Percentiles rank a stretch among this genome's conserved stretches.
Evolutionary conservation across 148 eudicot genomes (phyloP).

Genomic region (Camellia lanceoleosa): DNA sequence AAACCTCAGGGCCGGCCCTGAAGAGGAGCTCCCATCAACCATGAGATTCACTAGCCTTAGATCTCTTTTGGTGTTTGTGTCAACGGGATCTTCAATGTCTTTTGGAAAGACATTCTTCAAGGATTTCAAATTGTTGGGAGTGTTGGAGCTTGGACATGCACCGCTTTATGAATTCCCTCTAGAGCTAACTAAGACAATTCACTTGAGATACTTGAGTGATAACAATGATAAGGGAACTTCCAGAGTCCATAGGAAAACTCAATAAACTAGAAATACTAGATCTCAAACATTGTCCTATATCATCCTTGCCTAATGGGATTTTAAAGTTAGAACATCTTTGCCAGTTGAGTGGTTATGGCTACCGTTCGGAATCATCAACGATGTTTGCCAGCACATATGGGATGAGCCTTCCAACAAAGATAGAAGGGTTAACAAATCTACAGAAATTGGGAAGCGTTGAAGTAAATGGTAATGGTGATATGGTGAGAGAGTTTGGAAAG

Average conservation of each 20-base stretch:
- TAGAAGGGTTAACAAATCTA: not conserved
- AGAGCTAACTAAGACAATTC: not conserved
- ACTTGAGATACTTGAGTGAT: slow-evolving; percentile 4
- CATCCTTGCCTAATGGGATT: slow-evolving; percentile 7
- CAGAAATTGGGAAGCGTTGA: not conserved
- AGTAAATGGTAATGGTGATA: not conserved
- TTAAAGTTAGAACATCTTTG: slow-evolving; percentile 8
- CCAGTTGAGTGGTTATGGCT: not conserved
- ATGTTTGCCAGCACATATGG: not conserved
- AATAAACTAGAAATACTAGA: too few species aligned
- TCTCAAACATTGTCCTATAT: not conserved
- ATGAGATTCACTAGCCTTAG: not conserved
- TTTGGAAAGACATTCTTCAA: not conserved
- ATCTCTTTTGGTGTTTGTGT: not conserved
- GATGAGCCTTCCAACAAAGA: not conserved
- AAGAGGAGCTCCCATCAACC: not conserved
- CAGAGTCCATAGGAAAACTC: too few species aligned
- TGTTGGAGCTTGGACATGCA: slow-evolving; percentile 2
- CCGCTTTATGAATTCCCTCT: not conserved
- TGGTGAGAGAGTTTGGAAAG: not conserved
- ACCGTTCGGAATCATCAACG: not conserved
- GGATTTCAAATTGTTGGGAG: not conserved
- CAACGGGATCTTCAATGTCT: not conserved
- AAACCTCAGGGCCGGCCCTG: too few species aligned
- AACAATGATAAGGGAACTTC: too few species aligned